These are phyloP conservation scores for Pseudomonodictys pantanalensis DNA, from an alignment of 495 filamentous ascomycete species.

Conservation along the genomic window DNA sequence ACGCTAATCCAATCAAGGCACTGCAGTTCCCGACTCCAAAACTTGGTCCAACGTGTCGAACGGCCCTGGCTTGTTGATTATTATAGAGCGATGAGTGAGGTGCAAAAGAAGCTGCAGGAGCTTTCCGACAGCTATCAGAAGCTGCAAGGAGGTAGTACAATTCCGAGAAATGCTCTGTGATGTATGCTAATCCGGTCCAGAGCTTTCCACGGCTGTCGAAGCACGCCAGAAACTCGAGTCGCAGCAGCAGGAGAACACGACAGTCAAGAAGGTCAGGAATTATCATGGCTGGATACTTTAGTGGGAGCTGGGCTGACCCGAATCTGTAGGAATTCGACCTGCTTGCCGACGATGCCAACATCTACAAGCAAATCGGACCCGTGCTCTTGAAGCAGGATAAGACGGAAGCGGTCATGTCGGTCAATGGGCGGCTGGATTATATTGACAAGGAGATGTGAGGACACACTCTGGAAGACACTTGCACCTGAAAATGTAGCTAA, in stretches of 20 bases:
- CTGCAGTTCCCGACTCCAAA: no score
- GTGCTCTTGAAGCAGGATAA: conserved; percentile 93
- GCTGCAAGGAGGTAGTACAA: conserved; percentile 67
- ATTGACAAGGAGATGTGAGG: conserved; percentile 90
- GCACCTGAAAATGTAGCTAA: conserved; percentile 7
- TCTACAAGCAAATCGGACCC: conserved; percentile 93
- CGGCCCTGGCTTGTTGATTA: no score
- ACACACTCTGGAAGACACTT: not conserved
- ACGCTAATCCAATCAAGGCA: no score
- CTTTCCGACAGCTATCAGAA: conserved; percentile 85
- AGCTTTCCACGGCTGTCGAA: conserved; percentile 69
- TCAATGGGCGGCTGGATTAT: conserved; percentile 84
- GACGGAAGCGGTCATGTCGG: conserved; percentile 79
- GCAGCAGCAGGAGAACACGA: conserved; percentile 86
- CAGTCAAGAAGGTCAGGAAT: conserved; percentile 68
- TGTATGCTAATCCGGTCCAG: conserved; percentile 46
- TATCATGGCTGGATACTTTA: not conserved
- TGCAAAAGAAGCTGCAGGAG: conserved; percentile 67
- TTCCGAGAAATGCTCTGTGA: conserved; percentile 1
- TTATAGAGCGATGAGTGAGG: conserved; percentile 47
- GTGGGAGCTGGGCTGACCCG: not conserved
- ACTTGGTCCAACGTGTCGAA: no score
- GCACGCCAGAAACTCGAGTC: conserved; percentile 92
- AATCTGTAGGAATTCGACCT: conserved; percentile 68
- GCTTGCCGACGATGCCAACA: conserved; percentile 74